phyloP scores from a whole-genome alignment of 441 rosid species.

The Geranium incanum region DNA sequence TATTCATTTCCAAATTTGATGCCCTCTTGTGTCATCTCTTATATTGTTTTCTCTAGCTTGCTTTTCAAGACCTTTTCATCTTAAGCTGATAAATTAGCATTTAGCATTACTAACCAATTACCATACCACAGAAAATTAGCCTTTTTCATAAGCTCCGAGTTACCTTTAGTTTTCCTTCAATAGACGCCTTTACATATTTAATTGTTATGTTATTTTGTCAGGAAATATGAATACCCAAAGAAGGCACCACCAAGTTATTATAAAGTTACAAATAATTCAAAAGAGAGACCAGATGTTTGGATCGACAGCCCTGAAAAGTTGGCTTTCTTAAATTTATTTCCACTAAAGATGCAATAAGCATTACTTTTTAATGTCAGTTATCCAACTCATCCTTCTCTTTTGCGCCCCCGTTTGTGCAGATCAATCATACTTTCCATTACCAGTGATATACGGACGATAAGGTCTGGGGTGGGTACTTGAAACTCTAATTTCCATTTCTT shows the following conservation, averaged over 20 bases:
- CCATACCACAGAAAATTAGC: not conserved
- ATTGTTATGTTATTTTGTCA: slow-evolving; percentile 30
- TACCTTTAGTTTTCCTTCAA: not conserved
- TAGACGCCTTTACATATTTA: slow-evolving; percentile 2
- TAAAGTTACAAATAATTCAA: slow-evolving; percentile 76
- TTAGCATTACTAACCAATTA: not conserved
- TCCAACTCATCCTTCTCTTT: slow-evolving; percentile 10
- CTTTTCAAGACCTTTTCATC: not conserved
- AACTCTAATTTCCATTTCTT: slow-evolving; percentile 15
- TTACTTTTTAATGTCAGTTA: slow-evolving; percentile 5
- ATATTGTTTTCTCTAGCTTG: slow-evolving; percentile 7
- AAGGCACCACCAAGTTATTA: slow-evolving; percentile 77
- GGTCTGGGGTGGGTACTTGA: slow-evolving; percentile 66
- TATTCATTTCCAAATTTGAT: not conserved
- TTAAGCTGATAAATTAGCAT: not conserved
- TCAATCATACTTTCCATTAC: slow-evolving; percentile 82
- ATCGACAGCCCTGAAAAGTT: slow-evolving; percentile 95
- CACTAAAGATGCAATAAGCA: slow-evolving; percentile 17
- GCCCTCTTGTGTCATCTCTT: not conserved
- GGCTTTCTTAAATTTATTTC: slow-evolving; percentile 25
- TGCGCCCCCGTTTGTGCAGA: slow-evolving; percentile 37
- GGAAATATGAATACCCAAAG: slow-evolving; percentile 85
- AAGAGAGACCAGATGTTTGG: slow-evolving; percentile 99
- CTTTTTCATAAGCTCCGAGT: not conserved
- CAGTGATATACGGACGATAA: slow-evolving; percentile 91